Percentiles rank a stretch among this genome's conserved stretches.
phyloP scores from a whole-genome alignment of 2,329 filamentous ascomycete species.

The Xylogone sp. region DNA sequence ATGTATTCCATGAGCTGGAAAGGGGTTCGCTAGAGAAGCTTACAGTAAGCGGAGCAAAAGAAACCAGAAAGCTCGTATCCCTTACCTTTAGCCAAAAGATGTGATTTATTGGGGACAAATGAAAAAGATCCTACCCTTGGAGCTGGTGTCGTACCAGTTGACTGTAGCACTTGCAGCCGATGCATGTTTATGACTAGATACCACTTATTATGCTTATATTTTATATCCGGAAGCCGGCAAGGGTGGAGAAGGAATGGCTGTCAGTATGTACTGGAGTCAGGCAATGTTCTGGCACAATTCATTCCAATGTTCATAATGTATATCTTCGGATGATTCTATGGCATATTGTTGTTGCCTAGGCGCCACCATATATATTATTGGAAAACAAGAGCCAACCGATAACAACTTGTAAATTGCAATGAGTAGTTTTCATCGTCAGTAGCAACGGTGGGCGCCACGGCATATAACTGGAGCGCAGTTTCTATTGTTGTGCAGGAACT shows the following conservation, averaged over 20 bases:
- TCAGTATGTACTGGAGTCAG: too few species aligned
- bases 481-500: too few species aligned
- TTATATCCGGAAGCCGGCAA: too few species aligned
- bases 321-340: neutral
- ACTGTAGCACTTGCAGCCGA: neutral
- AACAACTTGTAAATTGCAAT: neutral
- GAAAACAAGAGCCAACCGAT: neutral
- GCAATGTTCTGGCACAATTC: too few species aligned
- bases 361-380: neutral
- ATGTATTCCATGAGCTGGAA: too few species aligned
- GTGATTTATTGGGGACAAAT: neutral
- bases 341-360: neutral
- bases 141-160: too few species aligned
- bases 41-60: too few species aligned
- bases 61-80: neutral
- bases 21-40: too few species aligned
- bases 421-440: neutral
- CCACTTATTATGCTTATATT: too few species aligned
- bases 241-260: too few species aligned
- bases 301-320: too few species aligned
- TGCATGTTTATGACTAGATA: too few species aligned
- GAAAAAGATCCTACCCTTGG: neutral
- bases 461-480: neutral
- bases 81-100: neutral
- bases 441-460: neutral